phyloP scores from a whole-genome alignment of 441 rosid species.

The Codiaeum variegatum region DNA sequence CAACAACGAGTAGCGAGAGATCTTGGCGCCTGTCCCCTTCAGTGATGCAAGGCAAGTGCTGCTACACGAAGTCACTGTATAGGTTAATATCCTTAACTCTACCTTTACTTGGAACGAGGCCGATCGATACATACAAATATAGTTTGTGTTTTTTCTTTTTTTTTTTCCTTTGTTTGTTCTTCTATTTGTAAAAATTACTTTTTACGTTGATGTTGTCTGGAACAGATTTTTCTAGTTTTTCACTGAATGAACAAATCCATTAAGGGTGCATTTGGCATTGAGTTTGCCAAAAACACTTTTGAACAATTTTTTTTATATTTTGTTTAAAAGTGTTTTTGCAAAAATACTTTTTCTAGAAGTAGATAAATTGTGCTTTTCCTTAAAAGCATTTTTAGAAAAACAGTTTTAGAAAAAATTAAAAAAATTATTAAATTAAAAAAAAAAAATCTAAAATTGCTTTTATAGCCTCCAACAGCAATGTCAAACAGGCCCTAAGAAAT shows the following conservation, averaged over 20 bases:
- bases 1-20: slow-evolving; percentile 45
- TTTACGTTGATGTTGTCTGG: background rate
- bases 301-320: no score
- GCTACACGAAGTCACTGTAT: slow-evolving; percentile 59
- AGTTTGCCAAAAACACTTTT: no score
- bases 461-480: no score
- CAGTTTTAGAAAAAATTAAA: no score
- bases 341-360: no score
- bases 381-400: no score
- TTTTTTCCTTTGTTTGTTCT: background rate
- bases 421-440: no score
- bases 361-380: no score
- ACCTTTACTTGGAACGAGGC: slow-evolving; percentile 77
- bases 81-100: slow-evolving; percentile 64
- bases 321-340: no score
- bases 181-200: background rate
- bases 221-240: background rate
- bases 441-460: no score
- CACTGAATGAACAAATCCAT: background rate
- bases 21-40: slow-evolving; percentile 37
- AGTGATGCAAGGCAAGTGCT: slow-evolving; percentile 57
- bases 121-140: slow-evolving; percentile 46
- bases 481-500: no score
- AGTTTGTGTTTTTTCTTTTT: background rate
- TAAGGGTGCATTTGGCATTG: no score